phyloP scores from a whole-genome alignment of 305 asterid species.

The Rubia occidens region DNA sequence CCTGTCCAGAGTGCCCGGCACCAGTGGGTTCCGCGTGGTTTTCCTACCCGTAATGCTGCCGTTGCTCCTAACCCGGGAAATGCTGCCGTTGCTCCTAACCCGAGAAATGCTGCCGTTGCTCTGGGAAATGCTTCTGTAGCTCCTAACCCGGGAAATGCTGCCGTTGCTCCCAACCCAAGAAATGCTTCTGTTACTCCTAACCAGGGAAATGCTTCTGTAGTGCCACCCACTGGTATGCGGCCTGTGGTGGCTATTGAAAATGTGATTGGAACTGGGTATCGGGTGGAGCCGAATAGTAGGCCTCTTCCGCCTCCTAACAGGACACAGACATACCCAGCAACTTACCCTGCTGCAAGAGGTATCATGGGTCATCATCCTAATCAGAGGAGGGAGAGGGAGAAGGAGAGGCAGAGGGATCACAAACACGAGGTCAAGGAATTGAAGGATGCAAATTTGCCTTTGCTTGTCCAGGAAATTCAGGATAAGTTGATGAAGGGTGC shows the following conservation, averaged over 20 bases:
- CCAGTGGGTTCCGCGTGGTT: constrained; percentile 69
- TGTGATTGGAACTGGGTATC: constrained; percentile 24
- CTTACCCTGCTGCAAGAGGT: constrained; percentile 33
- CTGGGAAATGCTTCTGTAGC: constrained; percentile 20
- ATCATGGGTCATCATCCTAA: constrained; percentile 26
- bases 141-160: constrained; percentile 19
- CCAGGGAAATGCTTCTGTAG: not conserved
- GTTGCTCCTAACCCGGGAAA: constrained; percentile 25
- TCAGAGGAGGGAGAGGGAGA: constrained; percentile 36
- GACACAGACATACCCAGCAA: constrained; percentile 27
- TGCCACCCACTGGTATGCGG: constrained; percentile 18
- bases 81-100: constrained; percentile 23
- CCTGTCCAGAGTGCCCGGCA: constrained; percentile 40
- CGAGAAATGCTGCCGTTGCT: constrained; percentile 21
- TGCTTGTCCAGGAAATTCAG: constrained; percentile 87
- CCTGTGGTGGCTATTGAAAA: constrained; percentile 23
- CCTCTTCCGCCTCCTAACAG: constrained; percentile 26
- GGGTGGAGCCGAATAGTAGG: constrained; percentile 28
- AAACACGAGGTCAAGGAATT: constrained; percentile 16
- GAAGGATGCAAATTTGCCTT: constrained; percentile 55
- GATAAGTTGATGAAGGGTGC: constrained; percentile 71
- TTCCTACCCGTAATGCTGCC: constrained; percentile 26
- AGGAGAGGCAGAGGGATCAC: constrained; percentile 30
- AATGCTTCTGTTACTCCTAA: constrained; percentile 25
- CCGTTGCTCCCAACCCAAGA: constrained; percentile 22